Base-by-base conservation (phyloP, 2,329 filamentous ascomycete genomes). In the Pezicula carpinea region DNA sequence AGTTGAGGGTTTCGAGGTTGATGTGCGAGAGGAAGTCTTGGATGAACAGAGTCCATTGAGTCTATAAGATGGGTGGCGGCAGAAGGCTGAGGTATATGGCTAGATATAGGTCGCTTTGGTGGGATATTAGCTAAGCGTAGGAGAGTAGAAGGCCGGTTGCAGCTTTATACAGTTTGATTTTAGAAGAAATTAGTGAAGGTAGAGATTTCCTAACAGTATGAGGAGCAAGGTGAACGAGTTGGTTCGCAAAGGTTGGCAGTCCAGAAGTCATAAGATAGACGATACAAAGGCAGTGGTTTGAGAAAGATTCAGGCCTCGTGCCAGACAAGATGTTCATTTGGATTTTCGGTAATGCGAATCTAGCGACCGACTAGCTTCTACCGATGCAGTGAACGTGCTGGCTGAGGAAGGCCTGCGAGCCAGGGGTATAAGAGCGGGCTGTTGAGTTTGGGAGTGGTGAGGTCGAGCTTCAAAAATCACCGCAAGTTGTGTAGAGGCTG, bases 291-390 rank as follows among this genome's bases (percentile, higher is more conserved):
- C 2, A 67, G 46, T 11, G 63, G 26, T 29, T 66, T 67, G 19
- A 67, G 53, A 44, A 61, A 65, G 6, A 66, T 56, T 4, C 55
- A 51, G 6, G 53, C 45, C 14, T 52, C 26, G 22, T 36, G 48
- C 61, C 60, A 64, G 11, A 68, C 60, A 1, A 70, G 56, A 48
- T 69, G 64, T 14, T 64, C 53, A 32, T 64, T 58, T 3, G 61
- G 53, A n/a, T 64, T 47, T 49, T 69, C 66, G 5, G 65, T 62
- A 17, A 66, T 39, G 5, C 64, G n/a, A n/a, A 69, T 64, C 5
- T 54, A 38, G 7, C 65, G 64, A 4, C 52, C 51, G 19, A 63
- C 50, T 2, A 64, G 47, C 14, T 45, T 47, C 42, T 69, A 65
- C n/a, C 56, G 47, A 46, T 69, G 66, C 3, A 66, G 54, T 2